Evolutionary conservation across 192 early-diverging fungal species (phyloP), one percentile per base, ranked within the genome.

Genomic region (Umbelopsis sp.): DNA sequence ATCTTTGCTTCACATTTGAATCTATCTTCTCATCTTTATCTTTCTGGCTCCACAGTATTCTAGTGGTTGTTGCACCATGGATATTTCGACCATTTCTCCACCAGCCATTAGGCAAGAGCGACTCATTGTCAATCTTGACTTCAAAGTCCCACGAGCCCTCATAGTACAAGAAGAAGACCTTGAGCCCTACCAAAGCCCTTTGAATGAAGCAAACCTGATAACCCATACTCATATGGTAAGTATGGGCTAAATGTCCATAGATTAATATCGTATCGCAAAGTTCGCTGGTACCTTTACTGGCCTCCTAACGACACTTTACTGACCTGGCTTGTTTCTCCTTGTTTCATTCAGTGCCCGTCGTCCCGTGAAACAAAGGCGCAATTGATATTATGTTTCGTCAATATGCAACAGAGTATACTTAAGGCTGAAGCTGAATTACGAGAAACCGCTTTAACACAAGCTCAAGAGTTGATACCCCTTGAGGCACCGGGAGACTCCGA

Each of bases 351-450:
- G 56, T 62, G 56, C 17, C 56, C 56, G 8, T 62, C 56, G 17
- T 62, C 56, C 14, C 56, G 56, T 32, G 56, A 62, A 62, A 62
- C 56, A 29, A 62, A 62, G 29, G 56, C 56, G 31, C 56, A 62
- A 32, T 32, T 62, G 26, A 62, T 62, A 62, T 34, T 62, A 31
- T 62, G 56, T 62, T 62, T 34, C 31, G 56, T 62, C 31, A 62
- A 29, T n/a, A 62, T 62, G 56, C 56, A 62, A 62, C 56, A 62
- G 14, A 62, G 16, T 62, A 62, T 62, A n/a, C 56, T 62, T 62
- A 17, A 34, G 26, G 56, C 56, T 20, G 56, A 62, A n/a, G 56
- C 56, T 62, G 29, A 62, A 32, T 26, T 62, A 31, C 11, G 56
- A 14, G 56, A 62, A 31, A 62, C 17, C 31, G 56, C 56, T 1